Evolutionary conservation across 768 basidiomycete species (phyloP), one percentile per base, ranked within the genome.

Genomic region (Podaxis sp.): DNA sequence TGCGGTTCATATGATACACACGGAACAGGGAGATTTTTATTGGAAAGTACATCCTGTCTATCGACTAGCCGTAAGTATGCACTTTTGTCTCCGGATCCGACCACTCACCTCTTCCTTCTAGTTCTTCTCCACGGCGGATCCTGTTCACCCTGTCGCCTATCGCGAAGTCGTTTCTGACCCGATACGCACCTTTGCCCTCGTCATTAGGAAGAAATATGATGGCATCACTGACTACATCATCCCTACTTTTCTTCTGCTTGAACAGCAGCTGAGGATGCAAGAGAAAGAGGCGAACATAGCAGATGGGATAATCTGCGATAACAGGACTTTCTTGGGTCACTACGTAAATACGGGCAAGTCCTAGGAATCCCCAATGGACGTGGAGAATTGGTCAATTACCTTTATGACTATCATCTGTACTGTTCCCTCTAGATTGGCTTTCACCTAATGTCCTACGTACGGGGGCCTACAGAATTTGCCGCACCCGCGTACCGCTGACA

Each of bases 231-330:
- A 67, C 24, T 65, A 71, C 24, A 69, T 71, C 17, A 15, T 71
- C 37, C 60, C 67, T 3, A 65, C 66, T 4, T 71, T 69, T 41
- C 26, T 68, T 10, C 62, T 70, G n/a, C 37, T 71, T n/a, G 70
- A 71, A 54, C 64, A 66, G 33, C 15, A 56, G 22, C 17, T 70
- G 38, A 58, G 66, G 30, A 55, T 56, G 56, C 49, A 57, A n/a
- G 67, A 70, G 59, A 70, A 68, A 22, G 20, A 22, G 24, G 24
- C 60, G 11, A 26, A 38, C 11, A 11, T 52, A n/a, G 58, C 58
- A 26, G 37, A 50, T 3, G 58, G 58, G 26, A 52, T 40, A 8
- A 6, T 28, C 17, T 30, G 11, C 10, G 22, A 28, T 1, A 28
- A 51, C n/a, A 60, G 49, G 37, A 60, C 48, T 17, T 11, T 52